These are phyloP conservation scores for Aspergillus fumigatus DNA, from an alignment of 2,329 filamentous ascomycete species.

Conservation along the genomic window DNA sequence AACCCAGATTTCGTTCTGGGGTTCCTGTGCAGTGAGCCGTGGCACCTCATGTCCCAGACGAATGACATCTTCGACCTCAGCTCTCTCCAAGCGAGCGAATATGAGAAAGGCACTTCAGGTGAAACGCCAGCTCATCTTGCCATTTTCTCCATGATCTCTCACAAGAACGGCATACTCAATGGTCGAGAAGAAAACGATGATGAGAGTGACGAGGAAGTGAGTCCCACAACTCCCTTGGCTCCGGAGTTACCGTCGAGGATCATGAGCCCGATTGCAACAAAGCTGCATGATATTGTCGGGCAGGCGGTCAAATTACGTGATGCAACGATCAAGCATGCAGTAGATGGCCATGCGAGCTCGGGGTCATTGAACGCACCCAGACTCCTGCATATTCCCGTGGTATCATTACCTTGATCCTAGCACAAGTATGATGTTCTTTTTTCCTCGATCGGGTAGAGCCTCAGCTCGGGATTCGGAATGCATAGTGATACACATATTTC, in stretches of 20 bases:
- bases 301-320: slow-evolving; percentile 10
- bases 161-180: neutral
- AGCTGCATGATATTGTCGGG: slow-evolving; percentile 10
- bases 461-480: neutral
- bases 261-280: slow-evolving; percentile 6
- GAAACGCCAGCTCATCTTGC: neutral
- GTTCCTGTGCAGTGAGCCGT: slow-evolving; percentile 33
- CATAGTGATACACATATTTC: neutral
- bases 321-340: neutral
- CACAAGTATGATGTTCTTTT: neutral
- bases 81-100: slow-evolving; percentile 11
- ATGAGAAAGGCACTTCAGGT: slow-evolving; percentile 14
- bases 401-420: slow-evolving; percentile 12
- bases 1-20: slow-evolving; percentile 40
- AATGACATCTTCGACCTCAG: slow-evolving; percentile 25
- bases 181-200: neutral
- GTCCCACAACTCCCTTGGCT: neutral
- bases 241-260: neutral
- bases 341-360: neutral
- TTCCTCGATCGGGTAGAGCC: neutral
- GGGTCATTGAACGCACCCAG: slow-evolving; percentile 1
- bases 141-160: slow-evolving; percentile 1
- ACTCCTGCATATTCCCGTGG: slow-evolving; percentile 15
- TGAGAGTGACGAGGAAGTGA: slow-evolving; percentile 1
- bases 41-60: slow-evolving; percentile 27